phyloP scores from a whole-genome alignment of 2,329 filamentous ascomycete species.

The Leptographium radiaticola region DNA sequence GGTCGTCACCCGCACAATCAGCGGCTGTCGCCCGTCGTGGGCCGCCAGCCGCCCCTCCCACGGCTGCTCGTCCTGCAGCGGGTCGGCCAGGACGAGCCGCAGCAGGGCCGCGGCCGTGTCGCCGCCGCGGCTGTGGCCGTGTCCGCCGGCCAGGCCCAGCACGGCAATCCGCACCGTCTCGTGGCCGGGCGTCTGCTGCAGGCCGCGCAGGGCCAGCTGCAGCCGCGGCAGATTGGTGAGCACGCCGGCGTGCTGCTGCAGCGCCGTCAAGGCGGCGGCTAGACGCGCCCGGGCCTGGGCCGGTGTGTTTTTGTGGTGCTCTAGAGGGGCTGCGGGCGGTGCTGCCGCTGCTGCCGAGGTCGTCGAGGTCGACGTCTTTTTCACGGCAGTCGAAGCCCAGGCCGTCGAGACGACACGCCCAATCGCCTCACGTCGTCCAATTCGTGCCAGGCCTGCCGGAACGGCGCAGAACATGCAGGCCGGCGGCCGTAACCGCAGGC shows the following conservation, averaged over 20 bases:
- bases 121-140: slow-evolving; percentile 24
- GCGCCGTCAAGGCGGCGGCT: slow-evolving; percentile 41
- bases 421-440: neutral
- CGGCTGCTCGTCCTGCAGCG: slow-evolving; percentile 43
- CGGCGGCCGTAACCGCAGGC: slow-evolving; percentile 13
- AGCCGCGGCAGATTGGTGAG: slow-evolving; percentile 57
- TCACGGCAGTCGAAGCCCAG: neutral
- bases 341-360: slow-evolving; percentile 22
- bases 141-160: slow-evolving; percentile 30
- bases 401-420: slow-evolving; percentile 15
- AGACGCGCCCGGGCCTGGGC: slow-evolving; percentile 28
- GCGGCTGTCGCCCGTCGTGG: slow-evolving; percentile 37
- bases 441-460: neutral
- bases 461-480: slow-evolving; percentile 21
- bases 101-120: slow-evolving; percentile 51
- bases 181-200: slow-evolving; percentile 40
- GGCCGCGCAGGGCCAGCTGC: slow-evolving; percentile 55
- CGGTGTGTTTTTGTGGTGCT: no score
- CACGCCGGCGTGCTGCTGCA: slow-evolving; percentile 47
- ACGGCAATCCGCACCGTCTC: slow-evolving; percentile 48
- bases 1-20: slow-evolving; percentile 46
- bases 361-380: neutral
- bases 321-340: no score
- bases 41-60: slow-evolving; percentile 54
- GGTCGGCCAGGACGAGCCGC: slow-evolving; percentile 57